Base-by-base conservation (phyloP, 169 alveolate genomes). In the Plasmodium yoelii region DNA sequence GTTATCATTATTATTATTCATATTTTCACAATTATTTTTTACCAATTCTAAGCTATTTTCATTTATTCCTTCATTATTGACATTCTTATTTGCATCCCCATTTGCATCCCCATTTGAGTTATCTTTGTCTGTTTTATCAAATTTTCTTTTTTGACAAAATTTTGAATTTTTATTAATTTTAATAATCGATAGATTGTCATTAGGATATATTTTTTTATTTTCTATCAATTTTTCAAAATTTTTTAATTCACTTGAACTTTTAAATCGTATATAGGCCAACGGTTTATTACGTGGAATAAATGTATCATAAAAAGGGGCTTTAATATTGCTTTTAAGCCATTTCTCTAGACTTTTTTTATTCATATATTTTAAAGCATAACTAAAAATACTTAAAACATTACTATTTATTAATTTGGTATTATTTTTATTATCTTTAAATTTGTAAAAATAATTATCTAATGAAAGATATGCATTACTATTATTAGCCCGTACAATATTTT, bases 321-420 rank as follows among this genome's bases (percentile, higher is more conserved):
- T 86, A 22, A 86, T 59, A 86, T 86, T 86, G 44, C 24, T 63
- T 63, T 64, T 69, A n/a, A 86, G 46, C 91, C 91, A 86, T 71
- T 86, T 86, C 18, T 86, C 71, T 19, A 86, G 61, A 51, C 87
- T 57, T 44, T 86, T 86, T 44, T 86, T 70, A 15, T 86, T 70
- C 91, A 86, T 86, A 60, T 86, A 86, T 51, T 71, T 68, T 26
- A 86, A 73, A 9, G 91, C n/a, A 65, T 57, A 86, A 63, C 91
- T 86, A 55, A 86, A 86, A 86, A 86, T 86, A 53, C 91, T 86
- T 51, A 86, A 59, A 24, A 86, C 87, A 51, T 86, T 68, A 26
- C 69, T 70, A 26, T 28, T 49, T 19, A 70, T 53, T 56, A 70
- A 70, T 70, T 68, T 86, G 5, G 87, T 60, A 63, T 42, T 56